Conservation (phyloP, 768 basidiomycete genomes). For the Paxillus rubicundulus region DNA sequence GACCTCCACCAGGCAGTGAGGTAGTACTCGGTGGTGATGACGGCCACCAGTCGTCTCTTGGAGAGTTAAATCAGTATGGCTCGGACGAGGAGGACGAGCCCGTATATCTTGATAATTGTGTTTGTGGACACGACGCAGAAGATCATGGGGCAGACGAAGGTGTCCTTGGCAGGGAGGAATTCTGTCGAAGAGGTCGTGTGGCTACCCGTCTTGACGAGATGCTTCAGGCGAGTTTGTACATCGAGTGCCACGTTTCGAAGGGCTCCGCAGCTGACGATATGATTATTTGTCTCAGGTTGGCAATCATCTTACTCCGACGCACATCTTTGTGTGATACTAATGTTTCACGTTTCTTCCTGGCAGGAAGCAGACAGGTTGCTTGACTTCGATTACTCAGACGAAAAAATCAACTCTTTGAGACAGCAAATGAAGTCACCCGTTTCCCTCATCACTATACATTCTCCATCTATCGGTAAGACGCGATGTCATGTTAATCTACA, state of each 20-base stretch:
- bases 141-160: slow-evolving; percentile 67
- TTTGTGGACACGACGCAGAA: slow-evolving; percentile 63
- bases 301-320: slow-evolving; percentile 11
- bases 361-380: slow-evolving; percentile 75
- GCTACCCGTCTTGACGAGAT: slow-evolving; percentile 81
- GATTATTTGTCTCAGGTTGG: slow-evolving; percentile 21
- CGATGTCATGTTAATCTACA: neutral
- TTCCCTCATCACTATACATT: slow-evolving; percentile 48
- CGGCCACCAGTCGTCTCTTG: slow-evolving; percentile 45
- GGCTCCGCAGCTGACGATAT: slow-evolving; percentile 10
- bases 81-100: slow-evolving; percentile 66
- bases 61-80: slow-evolving; percentile 60
- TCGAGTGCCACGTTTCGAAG: slow-evolving; percentile 21
- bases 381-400: slow-evolving; percentile 77
- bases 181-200: slow-evolving; percentile 67
- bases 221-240: slow-evolving; percentile 54
- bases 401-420: slow-evolving; percentile 64
- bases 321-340: slow-evolving; percentile 15
- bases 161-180: slow-evolving; percentile 58
- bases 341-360: slow-evolving; percentile 7
- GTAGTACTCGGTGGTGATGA: slow-evolving; percentile 54
- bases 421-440: slow-evolving; percentile 63
- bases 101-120: slow-evolving; percentile 58
- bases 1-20: slow-evolving; percentile 55
- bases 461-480: slow-evolving; percentile 52